Conservation (phyloP, 2,329 filamentous ascomycete genomes). For the Tolypocladium endophyticum region DNA sequence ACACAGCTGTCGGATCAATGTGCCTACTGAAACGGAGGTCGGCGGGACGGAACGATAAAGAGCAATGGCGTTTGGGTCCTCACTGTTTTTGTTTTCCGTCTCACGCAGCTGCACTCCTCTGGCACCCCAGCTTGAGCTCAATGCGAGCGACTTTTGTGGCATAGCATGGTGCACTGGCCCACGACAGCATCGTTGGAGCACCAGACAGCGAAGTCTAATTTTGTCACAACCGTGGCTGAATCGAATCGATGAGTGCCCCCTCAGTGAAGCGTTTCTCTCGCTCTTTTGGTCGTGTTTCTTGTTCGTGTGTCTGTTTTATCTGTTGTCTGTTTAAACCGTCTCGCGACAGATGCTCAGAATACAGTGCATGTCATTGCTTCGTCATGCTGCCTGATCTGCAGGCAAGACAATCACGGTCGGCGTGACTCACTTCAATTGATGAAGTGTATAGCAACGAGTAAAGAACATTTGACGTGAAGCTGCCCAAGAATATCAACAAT, state of each 20-base stretch:
- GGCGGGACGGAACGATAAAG: background rate
- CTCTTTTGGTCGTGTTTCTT: background rate
- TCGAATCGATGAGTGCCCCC: background rate
- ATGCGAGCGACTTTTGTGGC: background rate
- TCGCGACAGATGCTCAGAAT: background rate
- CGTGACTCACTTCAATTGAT: background rate
- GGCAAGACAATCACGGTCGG: background rate
- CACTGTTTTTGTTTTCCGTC: background rate
- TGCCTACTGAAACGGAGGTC: background rate
- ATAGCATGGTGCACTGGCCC: background rate
- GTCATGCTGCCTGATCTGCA: background rate
- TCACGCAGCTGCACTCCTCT: background rate
- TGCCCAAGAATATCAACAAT: background rate
- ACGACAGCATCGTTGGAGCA: background rate
- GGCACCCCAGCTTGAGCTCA: background rate
- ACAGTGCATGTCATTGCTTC: background rate
- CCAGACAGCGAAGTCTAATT: background rate
- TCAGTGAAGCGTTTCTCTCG: background rate
- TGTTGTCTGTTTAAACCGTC: too few relatives aligned
- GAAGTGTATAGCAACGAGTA: background rate
- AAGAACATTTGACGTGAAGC: background rate
- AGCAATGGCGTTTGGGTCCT: background rate
- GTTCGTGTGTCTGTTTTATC: background rate
- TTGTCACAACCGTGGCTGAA: too few relatives aligned
- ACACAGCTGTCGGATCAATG: background rate